Evolutionary conservation across 768 basidiomycete species (phyloP).

Genomic region (Polyporus arcularius): DNA sequence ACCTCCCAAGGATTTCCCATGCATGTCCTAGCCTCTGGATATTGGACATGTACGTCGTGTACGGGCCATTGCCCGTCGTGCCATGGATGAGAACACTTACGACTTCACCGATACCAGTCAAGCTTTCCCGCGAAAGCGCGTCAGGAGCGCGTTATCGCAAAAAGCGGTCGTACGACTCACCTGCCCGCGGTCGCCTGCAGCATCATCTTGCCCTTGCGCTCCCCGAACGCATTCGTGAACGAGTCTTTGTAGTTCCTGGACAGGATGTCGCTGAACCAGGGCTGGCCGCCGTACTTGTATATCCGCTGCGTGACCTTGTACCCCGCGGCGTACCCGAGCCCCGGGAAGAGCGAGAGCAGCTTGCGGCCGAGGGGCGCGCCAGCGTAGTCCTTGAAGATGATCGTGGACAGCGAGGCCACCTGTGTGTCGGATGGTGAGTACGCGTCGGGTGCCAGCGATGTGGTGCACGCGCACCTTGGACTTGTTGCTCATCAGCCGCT

Average conservation of each 20-base stretch:
- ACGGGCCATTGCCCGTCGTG: not conserved
- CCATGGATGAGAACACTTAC: slow-evolving; percentile 43
- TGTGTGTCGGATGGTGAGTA: slow-evolving; percentile 26
- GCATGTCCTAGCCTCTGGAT: too few relatives aligned
- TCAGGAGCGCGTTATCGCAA: not conserved
- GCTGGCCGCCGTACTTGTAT: slow-evolving; percentile 99
- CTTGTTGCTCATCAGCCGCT: slow-evolving; percentile 98
- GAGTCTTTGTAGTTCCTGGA: slow-evolving; percentile 75
- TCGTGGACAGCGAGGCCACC: slow-evolving; percentile 70
- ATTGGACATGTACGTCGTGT: too few relatives aligned
- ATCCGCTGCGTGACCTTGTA: slow-evolving; percentile 94
- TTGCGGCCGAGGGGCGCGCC: slow-evolving; percentile 63
- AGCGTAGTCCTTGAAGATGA: slow-evolving; percentile 89
- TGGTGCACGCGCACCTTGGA: slow-evolving; percentile 51
- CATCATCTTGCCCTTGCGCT: slow-evolving; percentile 93
- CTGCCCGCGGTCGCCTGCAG: slow-evolving; percentile 95
- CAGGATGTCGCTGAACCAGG: slow-evolving; percentile 95
- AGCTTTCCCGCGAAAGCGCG: slow-evolving; percentile 32
- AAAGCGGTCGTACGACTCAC: slow-evolving; percentile 41
- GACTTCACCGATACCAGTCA: slow-evolving; percentile 92
- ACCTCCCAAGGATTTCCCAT: too few relatives aligned
- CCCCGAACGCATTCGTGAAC: slow-evolving; percentile 86
- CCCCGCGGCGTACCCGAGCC: slow-evolving; percentile 96
- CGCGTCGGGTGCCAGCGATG: not conserved
- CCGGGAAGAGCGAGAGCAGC: slow-evolving; percentile 94